Conservation (phyloP, 2,329 filamentous ascomycete species). For the Albophoma yamanashiensis region DNA sequence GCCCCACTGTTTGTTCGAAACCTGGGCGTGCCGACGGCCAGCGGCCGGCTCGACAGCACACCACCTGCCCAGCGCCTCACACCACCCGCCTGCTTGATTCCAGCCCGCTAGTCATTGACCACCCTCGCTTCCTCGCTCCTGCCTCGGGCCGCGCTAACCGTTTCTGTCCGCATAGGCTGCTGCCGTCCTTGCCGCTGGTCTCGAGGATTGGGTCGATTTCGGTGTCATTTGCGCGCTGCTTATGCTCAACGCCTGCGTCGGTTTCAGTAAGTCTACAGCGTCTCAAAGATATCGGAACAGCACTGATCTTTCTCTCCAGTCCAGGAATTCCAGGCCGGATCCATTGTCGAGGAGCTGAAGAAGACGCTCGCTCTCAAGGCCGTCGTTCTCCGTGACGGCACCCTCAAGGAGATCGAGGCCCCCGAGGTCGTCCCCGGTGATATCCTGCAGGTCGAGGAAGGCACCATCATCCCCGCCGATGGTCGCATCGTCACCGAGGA, state of each 20-base stretch:
- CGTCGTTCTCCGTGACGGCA: constrained; percentile 70
- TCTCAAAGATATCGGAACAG: no score
- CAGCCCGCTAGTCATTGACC: neutral
- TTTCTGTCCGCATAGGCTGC: constrained; percentile 40
- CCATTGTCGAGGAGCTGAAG: constrained; percentile 83
- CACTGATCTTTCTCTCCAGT: constrained; percentile 18
- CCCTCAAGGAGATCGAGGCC: constrained; percentile 68
- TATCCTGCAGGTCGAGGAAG: constrained; percentile 83
- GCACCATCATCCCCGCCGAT: constrained; percentile 84
- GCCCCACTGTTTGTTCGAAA: constrained; percentile 10
- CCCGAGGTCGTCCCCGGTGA: constrained; percentile 81
- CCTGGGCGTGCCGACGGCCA: constrained; percentile 1
- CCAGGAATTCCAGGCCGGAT: constrained; percentile 83
- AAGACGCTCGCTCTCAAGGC: constrained; percentile 84
- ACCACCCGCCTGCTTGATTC: neutral
- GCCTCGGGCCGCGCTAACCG: constrained; percentile 12
- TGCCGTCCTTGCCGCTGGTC: constrained; percentile 70
- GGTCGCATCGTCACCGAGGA: constrained; percentile 75
- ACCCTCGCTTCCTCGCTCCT: neutral
- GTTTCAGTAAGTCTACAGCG: constrained; percentile 40
- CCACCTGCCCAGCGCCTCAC: neutral
- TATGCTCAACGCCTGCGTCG: constrained; percentile 73
- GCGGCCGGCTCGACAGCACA: neutral
- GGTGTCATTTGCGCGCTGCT: constrained; percentile 81
- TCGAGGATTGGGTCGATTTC: constrained; percentile 86